Evolutionary conservation across 495 filamentous ascomycete species (phyloP).

Genomic region (Trichoderma asperelloides): DNA sequence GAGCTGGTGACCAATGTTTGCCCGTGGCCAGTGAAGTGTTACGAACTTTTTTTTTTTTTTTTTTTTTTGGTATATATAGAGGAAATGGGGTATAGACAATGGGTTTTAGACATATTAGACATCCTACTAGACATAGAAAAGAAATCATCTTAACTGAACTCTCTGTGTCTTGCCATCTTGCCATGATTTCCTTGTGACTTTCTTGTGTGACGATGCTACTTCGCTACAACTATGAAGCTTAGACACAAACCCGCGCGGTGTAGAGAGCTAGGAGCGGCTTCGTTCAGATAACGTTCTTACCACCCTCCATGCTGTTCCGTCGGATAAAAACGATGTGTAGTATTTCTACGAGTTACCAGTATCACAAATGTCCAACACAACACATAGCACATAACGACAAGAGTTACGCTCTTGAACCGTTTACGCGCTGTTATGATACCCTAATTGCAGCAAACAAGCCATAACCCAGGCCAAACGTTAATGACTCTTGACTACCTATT

Average conservation of each 20-base stretch:
- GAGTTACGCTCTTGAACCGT: background rate
- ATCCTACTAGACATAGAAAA: background rate
- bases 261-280: background rate
- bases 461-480: background rate
- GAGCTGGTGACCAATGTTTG: background rate
- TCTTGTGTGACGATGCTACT: background rate
- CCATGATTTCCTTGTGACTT: background rate
- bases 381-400: background rate
- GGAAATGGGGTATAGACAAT: background rate
- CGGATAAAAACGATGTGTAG: background rate
- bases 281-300: background rate
- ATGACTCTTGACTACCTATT: background rate
- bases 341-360: too few relatives aligned
- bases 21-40: background rate
- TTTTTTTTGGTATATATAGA: too few relatives aligned
- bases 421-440: background rate
- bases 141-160: background rate
- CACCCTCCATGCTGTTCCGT: background rate
- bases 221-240: too few relatives aligned
- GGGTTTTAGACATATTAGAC: background rate
- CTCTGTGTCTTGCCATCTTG: background rate
- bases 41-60: background rate
- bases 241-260: too few relatives aligned
- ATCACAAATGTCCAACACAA: background rate
- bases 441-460: background rate